Evolutionary conservation across 305 asterid species (phyloP).

Genomic region (Solanum hybrid): DNA sequence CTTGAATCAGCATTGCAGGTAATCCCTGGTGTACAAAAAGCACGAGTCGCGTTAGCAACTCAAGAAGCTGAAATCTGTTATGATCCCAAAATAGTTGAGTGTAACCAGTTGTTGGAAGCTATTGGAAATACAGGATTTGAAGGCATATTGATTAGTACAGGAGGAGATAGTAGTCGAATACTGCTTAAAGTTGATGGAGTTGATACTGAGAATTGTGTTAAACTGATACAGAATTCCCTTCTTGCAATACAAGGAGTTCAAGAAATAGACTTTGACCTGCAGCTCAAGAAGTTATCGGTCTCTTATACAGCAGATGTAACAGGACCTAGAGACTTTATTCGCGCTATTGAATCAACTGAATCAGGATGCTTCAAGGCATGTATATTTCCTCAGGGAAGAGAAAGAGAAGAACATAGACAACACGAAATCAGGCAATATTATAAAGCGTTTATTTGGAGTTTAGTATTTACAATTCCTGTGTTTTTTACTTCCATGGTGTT

Average conservation of each 20-base stretch:
- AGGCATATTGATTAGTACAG: slow-evolving; percentile 46
- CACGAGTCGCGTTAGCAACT: slow-evolving; percentile 23
- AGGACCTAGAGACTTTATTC: slow-evolving; percentile 69
- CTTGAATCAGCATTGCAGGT: slow-evolving; percentile 38
- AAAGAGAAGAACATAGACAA: slow-evolving; percentile 29
- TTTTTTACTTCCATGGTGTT: slow-evolving; percentile 68
- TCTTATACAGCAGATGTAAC: slow-evolving; percentile 63
- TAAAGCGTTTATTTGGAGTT: slow-evolving; percentile 55
- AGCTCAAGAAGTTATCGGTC: slow-evolving; percentile 36
- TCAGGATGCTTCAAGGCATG: slow-evolving; percentile 52
- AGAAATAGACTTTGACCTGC: slow-evolving; percentile 32
- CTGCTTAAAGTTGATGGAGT: slow-evolving; percentile 60
- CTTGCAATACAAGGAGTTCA: slow-evolving; percentile 65
- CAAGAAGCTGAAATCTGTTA: slow-evolving; percentile 34
- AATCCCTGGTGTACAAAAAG: slow-evolving; percentile 34
- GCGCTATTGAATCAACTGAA: slow-evolving; percentile 44
- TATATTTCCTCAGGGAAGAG: slow-evolving; percentile 58
- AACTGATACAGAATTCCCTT: slow-evolving; percentile 42
- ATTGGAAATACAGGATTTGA: slow-evolving; percentile 48
- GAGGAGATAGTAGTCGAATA: slow-evolving; percentile 45
- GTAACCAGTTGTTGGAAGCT: slow-evolving; percentile 27
- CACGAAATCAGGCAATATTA: slow-evolving; percentile 40
- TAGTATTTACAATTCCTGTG: slow-evolving; percentile 57
- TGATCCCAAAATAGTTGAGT: slow-evolving; percentile 27
- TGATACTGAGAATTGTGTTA: slow-evolving; percentile 30